Conservation (phyloP, 345 rosid species). For the Syzygium oleosum region DNA sequence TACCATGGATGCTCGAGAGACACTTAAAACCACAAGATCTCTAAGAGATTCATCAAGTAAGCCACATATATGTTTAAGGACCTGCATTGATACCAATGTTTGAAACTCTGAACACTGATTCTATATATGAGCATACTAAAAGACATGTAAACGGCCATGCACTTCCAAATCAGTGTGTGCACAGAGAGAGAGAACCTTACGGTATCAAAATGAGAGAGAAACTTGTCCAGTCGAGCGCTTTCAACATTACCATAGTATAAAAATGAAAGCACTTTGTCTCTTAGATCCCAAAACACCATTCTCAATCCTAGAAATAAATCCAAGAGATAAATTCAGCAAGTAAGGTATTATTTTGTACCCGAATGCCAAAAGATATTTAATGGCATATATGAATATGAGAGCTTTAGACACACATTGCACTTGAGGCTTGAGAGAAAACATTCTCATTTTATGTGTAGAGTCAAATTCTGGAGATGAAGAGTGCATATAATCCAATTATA, state of each 20-base stretch:
- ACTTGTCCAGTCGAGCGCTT: slow-evolving; percentile 68
- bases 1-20: slow-evolving; percentile 72
- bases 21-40: slow-evolving; percentile 76
- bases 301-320: slow-evolving; percentile 51
- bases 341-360: background rate
- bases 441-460: background rate
- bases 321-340: background rate
- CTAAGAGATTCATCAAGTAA: slow-evolving; percentile 64
- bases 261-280: slow-evolving; percentile 57
- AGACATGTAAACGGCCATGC: background rate
- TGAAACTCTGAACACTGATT: background rate
- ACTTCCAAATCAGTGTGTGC: background rate
- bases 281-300: slow-evolving; percentile 85
- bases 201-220: slow-evolving; percentile 64
- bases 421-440: background rate
- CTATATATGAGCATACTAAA: background rate
- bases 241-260: slow-evolving; percentile 69
- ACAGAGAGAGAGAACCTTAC: slow-evolving; percentile 31
- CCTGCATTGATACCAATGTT: slow-evolving; percentile 36
- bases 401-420: background rate
- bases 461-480: background rate
- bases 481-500: background rate
- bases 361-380: background rate
- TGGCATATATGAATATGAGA: background rate
- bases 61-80: slow-evolving; percentile 66